Evolutionary conservation across 345 rosid species (phyloP).

Genomic region (Citrus cavaleriei): DNA sequence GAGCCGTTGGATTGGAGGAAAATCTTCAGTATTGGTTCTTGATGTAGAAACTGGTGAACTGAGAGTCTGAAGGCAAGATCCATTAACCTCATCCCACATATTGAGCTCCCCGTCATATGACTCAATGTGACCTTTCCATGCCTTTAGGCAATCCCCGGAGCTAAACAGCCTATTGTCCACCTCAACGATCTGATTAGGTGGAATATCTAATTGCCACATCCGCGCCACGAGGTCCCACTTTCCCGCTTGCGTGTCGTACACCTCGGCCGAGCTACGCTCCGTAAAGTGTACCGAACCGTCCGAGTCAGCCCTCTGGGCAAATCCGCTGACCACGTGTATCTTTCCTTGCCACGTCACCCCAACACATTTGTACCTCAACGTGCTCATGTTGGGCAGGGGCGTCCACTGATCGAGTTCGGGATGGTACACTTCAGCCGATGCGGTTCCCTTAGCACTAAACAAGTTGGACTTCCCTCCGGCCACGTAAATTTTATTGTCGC

Average conservation of each 20-base stretch:
- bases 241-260: slow-evolving; percentile 26
- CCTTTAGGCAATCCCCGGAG: slow-evolving; percentile 54
- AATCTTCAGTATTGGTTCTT: not conserved
- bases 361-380: slow-evolving; percentile 42
- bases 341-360: slow-evolving; percentile 52
- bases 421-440: slow-evolving; percentile 38
- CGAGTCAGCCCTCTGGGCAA: slow-evolving; percentile 26
- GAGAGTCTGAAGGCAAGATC: slow-evolving; percentile 26
- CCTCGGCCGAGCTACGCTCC: slow-evolving; percentile 56
- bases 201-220: slow-evolving; percentile 66
- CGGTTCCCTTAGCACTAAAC: slow-evolving; percentile 22
- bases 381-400: slow-evolving; percentile 32
- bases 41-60: slow-evolving; percentile 17
- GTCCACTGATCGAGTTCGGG: slow-evolving; percentile 33
- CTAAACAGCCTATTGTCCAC: slow-evolving; percentile 39
- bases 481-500: slow-evolving; percentile 39
- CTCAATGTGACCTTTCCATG: slow-evolving; percentile 63
- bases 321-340: slow-evolving; percentile 48
- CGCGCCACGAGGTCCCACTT: slow-evolving; percentile 42
- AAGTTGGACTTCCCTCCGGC: slow-evolving; percentile 49
- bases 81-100: slow-evolving; percentile 50
- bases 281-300: slow-evolving; percentile 25
- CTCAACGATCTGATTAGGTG: slow-evolving; percentile 51
- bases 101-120: slow-evolving; percentile 36
- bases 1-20: slow-evolving; percentile 25